Conservation (phyloP, 2,329 filamentous ascomycete species). For the Fusarium sp. region DNA sequence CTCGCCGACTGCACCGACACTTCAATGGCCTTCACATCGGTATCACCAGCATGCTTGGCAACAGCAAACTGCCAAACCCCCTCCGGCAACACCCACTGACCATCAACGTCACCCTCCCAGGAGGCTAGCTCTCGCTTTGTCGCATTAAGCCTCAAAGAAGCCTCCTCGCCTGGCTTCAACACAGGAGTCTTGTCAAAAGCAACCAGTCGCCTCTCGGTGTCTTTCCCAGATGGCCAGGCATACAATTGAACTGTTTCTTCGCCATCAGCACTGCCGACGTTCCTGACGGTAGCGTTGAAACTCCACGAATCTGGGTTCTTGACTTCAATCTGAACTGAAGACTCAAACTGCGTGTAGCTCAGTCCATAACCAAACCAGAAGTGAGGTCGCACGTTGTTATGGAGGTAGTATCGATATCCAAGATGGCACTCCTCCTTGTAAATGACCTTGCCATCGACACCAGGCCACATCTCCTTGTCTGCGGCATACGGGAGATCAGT, state of each 20-base stretch:
- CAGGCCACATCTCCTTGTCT: neutral
- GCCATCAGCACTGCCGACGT: neutral
- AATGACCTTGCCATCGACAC: neutral
- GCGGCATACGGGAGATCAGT: neutral
- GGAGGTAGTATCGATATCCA: neutral
- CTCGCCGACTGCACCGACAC: neutral
- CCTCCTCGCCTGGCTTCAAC: neutral
- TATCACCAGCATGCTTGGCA: neutral
- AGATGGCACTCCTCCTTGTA: neutral
- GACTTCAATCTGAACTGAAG: neutral
- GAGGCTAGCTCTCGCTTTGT: neutral
- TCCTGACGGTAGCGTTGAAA: neutral
- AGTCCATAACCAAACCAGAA: neutral
- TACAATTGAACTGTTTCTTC: neutral
- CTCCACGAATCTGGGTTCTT: neutral
- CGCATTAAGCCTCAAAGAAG: neutral
- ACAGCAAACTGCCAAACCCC: neutral
- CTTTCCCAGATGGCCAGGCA: neutral
- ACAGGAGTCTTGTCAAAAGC: neutral
- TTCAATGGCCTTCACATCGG: neutral
- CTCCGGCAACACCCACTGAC: neutral
- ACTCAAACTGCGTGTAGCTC: neutral
- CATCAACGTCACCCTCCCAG: neutral
- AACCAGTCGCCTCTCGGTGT: neutral
- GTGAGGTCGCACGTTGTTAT: neutral